These are phyloP conservation scores for Moesziomyces sp. DNA, from an alignment of 1,284 basidiomycete species.

Conservation along the genomic window DNA sequence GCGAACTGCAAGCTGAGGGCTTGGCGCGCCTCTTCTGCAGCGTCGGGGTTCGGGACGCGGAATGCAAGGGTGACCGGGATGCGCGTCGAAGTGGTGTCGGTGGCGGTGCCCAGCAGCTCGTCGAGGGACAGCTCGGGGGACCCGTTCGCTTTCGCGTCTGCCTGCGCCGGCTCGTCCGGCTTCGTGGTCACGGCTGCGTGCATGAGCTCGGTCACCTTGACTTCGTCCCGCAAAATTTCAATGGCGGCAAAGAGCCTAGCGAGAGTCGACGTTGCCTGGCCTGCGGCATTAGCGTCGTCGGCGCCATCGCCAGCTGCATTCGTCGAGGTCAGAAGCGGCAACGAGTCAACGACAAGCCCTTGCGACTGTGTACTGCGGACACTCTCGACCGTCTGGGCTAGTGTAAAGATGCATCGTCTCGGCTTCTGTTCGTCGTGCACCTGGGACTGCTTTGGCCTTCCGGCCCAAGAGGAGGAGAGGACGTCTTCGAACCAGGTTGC, in stretches of 20 bases:
- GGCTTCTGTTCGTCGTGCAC: constrained; percentile 2
- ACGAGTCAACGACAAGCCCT: constrained; percentile 37
- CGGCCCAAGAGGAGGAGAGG: constrained; percentile 30
- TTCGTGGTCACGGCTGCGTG: constrained; percentile 35
- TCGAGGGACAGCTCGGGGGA: constrained; percentile 20
- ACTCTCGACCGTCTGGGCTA: constrained; percentile 37
- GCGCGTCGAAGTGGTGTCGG: constrained; percentile 1
- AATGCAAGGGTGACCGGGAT: constrained; percentile 43
- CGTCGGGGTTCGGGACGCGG: constrained; percentile 18
- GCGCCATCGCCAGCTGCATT: constrained; percentile 10
- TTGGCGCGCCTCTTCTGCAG: constrained; percentile 17
- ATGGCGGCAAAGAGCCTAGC: constrained; percentile 42
- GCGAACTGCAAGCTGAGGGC: constrained; percentile 27
- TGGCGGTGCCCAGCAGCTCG: constrained; percentile 20
- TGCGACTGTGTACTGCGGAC: constrained; percentile 36
- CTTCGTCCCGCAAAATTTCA: constrained; percentile 40
- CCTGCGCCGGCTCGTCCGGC: neutral
- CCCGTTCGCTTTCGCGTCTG: neutral
- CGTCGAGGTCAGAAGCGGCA: constrained; percentile 18
- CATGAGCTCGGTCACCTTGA: constrained; percentile 44
- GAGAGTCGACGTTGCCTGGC: constrained; percentile 7
- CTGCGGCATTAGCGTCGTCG: constrained; percentile 14
- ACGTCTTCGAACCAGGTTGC: constrained; percentile 47
- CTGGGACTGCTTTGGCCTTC: constrained; percentile 3
- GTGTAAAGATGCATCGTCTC: constrained; percentile 31